Evolutionary conservation across 306 rosid species (phyloP), one percentile per base, ranked within the genome.

Genomic region (Pueraria montana): DNA sequence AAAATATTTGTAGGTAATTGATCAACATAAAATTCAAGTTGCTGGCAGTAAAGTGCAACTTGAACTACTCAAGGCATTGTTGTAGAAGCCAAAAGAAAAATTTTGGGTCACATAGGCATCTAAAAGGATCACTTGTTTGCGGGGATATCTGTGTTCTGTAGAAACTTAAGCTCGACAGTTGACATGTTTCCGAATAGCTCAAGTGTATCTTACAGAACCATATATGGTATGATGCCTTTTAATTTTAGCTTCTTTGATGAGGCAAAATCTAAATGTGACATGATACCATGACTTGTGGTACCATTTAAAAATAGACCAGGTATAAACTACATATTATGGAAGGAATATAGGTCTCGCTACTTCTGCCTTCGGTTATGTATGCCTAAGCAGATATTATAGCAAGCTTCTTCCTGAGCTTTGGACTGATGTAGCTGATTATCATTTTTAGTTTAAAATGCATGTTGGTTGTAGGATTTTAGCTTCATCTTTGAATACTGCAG

Each of bases 401-500:
- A 14, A 26, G 67, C 32, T 50, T 80, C 58, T 38, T 5, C 63
- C 21, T 27, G 77, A 76, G 77, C 61, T 34, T 58, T 84, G 76
- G 84, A 45, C 49, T 16, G 13, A 11, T 63, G 30, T 80, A 53
- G 69, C 74, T 20, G 68, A 52, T 68, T 27, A 24, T 26, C 40
- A 12, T 3, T 70, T 70, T 23, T 61, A 48, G 70, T 73, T 83
- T 53, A 32, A 48, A 55, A 82, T 56, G 38, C 66, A 77, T 71
- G 70, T 48, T 81, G 84, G 13, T 76, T 45, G 45, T 72, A 49
- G 72, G 66, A 79, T 79, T 80, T 74, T 38, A 80, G 67, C 74
- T 56, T 34, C 69, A 67, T 40, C 30, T 58, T 76, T 62, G 2
- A 62, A 20, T 30, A 27, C 82, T 46, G 43, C 45, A 52, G 17